Evolutionary conservation across 768 basidiomycete genomes (phyloP).

Genomic region (Sarcodon aspratus): DNA sequence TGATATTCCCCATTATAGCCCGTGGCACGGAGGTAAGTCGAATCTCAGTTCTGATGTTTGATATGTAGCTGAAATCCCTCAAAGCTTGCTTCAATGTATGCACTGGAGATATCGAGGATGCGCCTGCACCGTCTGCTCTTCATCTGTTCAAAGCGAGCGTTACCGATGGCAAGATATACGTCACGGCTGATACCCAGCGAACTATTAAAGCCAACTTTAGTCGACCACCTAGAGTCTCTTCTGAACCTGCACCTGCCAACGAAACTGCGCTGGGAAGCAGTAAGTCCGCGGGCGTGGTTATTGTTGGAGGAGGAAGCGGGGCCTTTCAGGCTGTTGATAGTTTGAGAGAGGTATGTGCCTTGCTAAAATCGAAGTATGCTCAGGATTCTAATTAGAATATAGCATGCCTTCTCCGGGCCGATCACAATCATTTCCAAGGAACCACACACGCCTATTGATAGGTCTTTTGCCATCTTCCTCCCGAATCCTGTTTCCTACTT

Average conservation of each 20-base stretch:
- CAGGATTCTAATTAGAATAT: background rate
- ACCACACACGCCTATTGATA: constrained; percentile 71
- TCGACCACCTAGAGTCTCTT: constrained; percentile 45
- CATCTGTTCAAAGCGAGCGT: constrained; percentile 68
- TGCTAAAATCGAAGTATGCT: background rate
- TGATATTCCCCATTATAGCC: constrained; percentile 26
- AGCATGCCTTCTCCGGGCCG: constrained; percentile 70
- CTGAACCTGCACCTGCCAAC: constrained; percentile 5
- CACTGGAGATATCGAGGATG: constrained; percentile 84
- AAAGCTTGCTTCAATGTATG: constrained; percentile 82
- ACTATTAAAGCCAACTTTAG: constrained; percentile 59
- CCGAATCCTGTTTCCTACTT: background rate
- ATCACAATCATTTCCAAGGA: constrained; percentile 80
- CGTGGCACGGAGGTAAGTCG: constrained; percentile 75
- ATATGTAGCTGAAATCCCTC: background rate
- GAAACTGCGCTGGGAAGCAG: constrained; percentile 25
- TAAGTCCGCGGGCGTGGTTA: constrained; percentile 59
- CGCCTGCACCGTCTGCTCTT: constrained; percentile 71
- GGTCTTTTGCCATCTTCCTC: constrained; percentile 27
- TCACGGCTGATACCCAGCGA: constrained; percentile 54
- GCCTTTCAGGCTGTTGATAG: constrained; percentile 71
- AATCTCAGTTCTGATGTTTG: background rate
- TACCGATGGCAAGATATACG: constrained; percentile 62
- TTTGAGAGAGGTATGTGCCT: constrained; percentile 53
- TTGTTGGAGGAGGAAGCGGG: constrained; percentile 80